Conservation (phyloP, 139 green algal species). For the Haematococcus lacustris region DNA sequence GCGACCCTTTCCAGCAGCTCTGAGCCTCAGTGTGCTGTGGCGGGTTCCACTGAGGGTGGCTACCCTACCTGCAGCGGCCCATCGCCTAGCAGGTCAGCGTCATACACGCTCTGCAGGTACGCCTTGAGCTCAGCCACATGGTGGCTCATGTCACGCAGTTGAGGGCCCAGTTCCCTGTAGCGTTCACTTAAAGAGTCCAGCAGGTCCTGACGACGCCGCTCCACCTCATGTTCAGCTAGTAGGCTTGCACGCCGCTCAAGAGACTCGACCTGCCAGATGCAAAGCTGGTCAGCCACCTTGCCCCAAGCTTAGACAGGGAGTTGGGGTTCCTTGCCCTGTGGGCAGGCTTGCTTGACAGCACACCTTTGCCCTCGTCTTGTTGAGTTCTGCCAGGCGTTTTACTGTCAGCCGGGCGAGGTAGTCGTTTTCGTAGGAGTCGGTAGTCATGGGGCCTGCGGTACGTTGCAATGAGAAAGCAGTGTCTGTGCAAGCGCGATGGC, state of each 20-base stretch:
- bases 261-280: neutral
- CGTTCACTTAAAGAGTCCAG: neutral
- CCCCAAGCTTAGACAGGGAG: neutral
- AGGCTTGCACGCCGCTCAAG: neutral
- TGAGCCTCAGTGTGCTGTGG: too few species aligned
- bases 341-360: neutral
- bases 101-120: conserved; percentile 30
- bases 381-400: neutral
- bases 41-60: too few species aligned
- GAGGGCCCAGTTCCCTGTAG: neutral
- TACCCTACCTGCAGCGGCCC: too few species aligned
- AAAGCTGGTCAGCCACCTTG: neutral
- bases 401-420: conserved; percentile 11
- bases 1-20: too few species aligned
- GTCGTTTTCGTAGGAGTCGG: conserved; percentile 21
- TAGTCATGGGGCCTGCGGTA: too few species aligned
- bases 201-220: neutral
- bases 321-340: too few species aligned
- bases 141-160: conserved; percentile 4
- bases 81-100: conserved; percentile 28
- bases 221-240: neutral
- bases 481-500: too few species aligned
- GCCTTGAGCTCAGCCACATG: conserved; percentile 23
- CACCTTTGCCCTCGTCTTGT: neutral
- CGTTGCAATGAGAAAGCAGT: too few species aligned